A percentile compares a stretch with the other conserved stretches of the same genome.
Conservation (phyloP, 2,329 filamentous ascomycete species). For the Talaromyces atroroseus region DNA sequence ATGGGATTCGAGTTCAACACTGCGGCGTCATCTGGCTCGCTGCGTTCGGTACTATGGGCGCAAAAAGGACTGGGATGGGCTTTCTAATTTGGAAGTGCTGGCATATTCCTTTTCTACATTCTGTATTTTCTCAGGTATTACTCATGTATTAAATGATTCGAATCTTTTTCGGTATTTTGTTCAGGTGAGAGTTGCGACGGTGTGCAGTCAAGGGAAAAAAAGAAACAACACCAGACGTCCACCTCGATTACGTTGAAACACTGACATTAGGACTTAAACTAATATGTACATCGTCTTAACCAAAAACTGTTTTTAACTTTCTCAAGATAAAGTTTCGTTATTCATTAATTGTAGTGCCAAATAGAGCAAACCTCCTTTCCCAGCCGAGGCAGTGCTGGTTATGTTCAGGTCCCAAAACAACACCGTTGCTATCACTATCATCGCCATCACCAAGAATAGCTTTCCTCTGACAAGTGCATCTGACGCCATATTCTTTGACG, state of each 20-base stretch:
- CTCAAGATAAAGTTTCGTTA: constrained; percentile 9
- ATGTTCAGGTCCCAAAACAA: constrained; percentile 23
- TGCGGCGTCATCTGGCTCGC: constrained; percentile 8
- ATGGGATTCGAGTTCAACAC: constrained; percentile 6
- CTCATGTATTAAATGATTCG: constrained; percentile 7
- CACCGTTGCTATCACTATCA: constrained; percentile 19
- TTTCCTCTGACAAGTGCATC: constrained; percentile 20
- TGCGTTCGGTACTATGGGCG: constrained; percentile 10
- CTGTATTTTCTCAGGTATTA: not conserved
- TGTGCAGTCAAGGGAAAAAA: too few species aligned
- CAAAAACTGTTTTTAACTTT: not conserved
- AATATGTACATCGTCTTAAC: not conserved
- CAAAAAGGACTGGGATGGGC: constrained; percentile 12
- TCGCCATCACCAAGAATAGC: constrained; percentile 21
- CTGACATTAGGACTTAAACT: not conserved
- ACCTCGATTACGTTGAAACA: not conserved
- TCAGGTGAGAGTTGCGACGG: not conserved
- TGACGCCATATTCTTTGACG: constrained; percentile 64
- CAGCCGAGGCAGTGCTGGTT: constrained; percentile 47
- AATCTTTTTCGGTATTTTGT: not conserved
- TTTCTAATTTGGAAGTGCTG: constrained; percentile 10
- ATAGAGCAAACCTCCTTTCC: constrained; percentile 60
- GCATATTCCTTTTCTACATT: constrained; percentile 13
- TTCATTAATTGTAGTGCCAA: constrained; percentile 55
- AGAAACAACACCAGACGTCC: not conserved